Evolutionary conservation across 352 stramenopile species (phyloP).

Genomic region (Thalassiosira allenii): DNA sequence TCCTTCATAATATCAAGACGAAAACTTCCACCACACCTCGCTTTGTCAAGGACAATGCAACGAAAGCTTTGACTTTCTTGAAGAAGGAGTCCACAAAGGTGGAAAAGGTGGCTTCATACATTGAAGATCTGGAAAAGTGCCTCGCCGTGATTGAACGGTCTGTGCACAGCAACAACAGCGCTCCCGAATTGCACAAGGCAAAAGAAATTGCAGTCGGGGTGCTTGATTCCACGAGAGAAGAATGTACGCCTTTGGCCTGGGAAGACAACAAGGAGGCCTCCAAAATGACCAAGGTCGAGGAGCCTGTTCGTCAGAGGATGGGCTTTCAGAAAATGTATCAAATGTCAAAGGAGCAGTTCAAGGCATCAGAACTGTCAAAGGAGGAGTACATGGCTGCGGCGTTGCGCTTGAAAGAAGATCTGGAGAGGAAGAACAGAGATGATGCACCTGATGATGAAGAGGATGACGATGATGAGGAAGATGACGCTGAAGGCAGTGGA

Average conservation of each 20-base stretch:
- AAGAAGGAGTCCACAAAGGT: slow-evolving; percentile 32
- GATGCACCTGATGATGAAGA: slow-evolving; percentile 71
- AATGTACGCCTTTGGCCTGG: slow-evolving; percentile 20
- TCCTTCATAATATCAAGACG: slow-evolving; percentile 81
- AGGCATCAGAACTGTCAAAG: slow-evolving; percentile 66
- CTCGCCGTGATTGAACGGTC: slow-evolving; percentile 44
- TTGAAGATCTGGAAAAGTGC: slow-evolving; percentile 58
- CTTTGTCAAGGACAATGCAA: slow-evolving; percentile 65
- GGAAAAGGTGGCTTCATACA: slow-evolving; percentile 27
- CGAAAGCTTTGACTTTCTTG: slow-evolving; percentile 64
- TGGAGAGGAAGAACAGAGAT: slow-evolving; percentile 76
- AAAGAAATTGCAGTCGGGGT: slow-evolving; percentile 62
- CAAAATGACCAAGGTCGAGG: too few species aligned
- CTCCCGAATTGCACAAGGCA: slow-evolving; percentile 55
- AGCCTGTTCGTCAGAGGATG: slow-evolving; percentile 67
- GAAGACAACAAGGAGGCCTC: too few species aligned
- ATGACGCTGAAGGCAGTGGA: slow-evolving; percentile 12
- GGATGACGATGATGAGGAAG: slow-evolving; percentile 78
- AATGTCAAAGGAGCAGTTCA: slow-evolving; percentile 73
- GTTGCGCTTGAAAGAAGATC: slow-evolving; percentile 82
- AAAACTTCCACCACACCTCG: slow-evolving; percentile 21
- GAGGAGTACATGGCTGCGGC: slow-evolving; percentile 86
- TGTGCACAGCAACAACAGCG: slow-evolving; percentile 27
- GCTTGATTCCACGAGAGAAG: slow-evolving; percentile 71
- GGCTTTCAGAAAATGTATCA: slow-evolving; percentile 71